Evolutionary conservation across 805 yeast genomes (phyloP), one percentile per base, ranked within the genome.

Genomic region (Metschnikowia cubensis): DNA sequence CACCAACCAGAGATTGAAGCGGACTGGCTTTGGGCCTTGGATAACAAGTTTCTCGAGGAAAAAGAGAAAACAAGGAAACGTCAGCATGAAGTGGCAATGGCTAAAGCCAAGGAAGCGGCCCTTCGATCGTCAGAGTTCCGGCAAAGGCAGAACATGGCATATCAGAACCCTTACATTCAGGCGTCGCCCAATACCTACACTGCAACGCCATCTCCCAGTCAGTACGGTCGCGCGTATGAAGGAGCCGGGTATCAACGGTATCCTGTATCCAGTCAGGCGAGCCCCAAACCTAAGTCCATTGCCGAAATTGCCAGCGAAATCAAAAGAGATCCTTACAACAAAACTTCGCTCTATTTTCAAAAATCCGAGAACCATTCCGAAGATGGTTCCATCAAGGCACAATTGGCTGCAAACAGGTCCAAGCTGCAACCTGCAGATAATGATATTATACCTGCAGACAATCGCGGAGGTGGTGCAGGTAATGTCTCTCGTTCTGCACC

Each of bases 11-110:
- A 53, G 31, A 38, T 53, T 34, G 94, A 87, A 59, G 94, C 95
- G n/a, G 96, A 96, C 50, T 91, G 96, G 95, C 70, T 88, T 31
- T 92, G 96, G 96, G 92, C 92, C 3, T 72, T 94, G 36, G 96
- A 94, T 69, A 96, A 89, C 53, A 85, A 82, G 52, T 89, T 84
- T 54, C 81, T 87, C 50, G 84, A 84, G 18, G 97, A 90, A 59
- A 82, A 87, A 67, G 97, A 91, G 62, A 81, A 77, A 53, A 83
- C 77, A 42, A 81, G 87, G 67, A 65, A 63, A 50, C 57, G 56
- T 54, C 86, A 82, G 63, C 80, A 82, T 48, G 87, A 83, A 59
- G 74, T 77, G 48, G 84, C 87, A 3, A 80, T 83, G 39, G 80
- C 84, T 3, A 75, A 73, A 60, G 82, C 83, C 4, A 76, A 76